Percentiles rank a stretch among this genome's conserved stretches.
Evolutionary conservation across 495 filamentous ascomycete species (phyloP).

Genomic region (Neurospora intermedia): DNA sequence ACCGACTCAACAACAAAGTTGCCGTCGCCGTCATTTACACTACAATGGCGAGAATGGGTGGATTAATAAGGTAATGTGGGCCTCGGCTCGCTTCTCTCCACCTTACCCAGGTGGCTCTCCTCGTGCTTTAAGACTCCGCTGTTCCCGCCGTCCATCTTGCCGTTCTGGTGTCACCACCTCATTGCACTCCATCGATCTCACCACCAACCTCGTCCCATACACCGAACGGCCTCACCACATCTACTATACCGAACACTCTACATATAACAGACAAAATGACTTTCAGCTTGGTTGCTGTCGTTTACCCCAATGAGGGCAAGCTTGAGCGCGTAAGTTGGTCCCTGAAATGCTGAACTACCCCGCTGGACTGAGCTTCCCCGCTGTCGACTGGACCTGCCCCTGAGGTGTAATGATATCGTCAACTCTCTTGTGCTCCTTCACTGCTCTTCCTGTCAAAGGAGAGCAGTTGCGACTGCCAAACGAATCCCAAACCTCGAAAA

Average conservation of each 20-base stretch:
- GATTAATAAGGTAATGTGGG: not conserved
- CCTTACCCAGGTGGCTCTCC: not conserved
- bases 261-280: constrained; percentile 5
- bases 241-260: not conserved
- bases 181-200: not conserved
- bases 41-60: not conserved
- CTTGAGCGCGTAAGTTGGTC: constrained; percentile 12
- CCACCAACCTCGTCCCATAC: not conserved
- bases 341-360: not conserved
- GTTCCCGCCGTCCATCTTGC: not conserved
- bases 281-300: constrained; percentile 8
- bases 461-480: not conserved
- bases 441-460: not conserved
- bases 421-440: not conserved
- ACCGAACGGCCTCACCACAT: not conserved
- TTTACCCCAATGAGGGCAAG: constrained; percentile 16
- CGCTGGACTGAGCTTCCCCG: not conserved
- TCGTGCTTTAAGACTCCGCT: not conserved
- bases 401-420: not conserved
- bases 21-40: not conserved
- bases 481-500: not conserved
- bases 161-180: not conserved
- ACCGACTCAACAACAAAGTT: not conserved
- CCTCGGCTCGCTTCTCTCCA: not conserved
- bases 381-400: not conserved